A percentile compares a stretch with the other conserved stretches of the same genome.
phyloP scores from a whole-genome alignment of 2,329 filamentous ascomycete species.

The Exserohilum turcica region DNA sequence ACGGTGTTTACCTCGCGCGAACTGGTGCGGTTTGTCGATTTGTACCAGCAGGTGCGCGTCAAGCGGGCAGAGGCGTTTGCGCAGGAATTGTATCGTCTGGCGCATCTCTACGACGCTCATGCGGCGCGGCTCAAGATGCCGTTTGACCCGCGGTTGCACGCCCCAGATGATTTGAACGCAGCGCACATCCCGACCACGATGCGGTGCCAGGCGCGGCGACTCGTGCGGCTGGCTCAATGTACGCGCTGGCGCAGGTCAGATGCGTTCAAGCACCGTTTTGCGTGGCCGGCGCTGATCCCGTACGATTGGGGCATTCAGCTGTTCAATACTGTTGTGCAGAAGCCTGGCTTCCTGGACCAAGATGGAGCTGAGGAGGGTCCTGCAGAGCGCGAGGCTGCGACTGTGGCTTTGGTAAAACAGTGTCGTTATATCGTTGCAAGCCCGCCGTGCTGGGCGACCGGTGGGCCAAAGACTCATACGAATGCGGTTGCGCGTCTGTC shows the following conservation, averaged over 20 bases:
- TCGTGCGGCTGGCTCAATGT: not conserved
- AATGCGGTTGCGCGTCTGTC: not conserved
- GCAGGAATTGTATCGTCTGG: slow-evolving; percentile 5
- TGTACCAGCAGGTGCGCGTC: slow-evolving; percentile 6
- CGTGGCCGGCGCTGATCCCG: slow-evolving; percentile 13
- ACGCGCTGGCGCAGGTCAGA: not conserved
- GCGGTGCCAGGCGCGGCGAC: not conserved
- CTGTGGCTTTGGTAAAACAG: not conserved
- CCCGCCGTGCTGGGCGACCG: not conserved
- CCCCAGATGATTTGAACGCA: not conserved
- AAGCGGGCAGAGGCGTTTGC: slow-evolving; percentile 10
- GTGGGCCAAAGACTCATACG: not conserved
- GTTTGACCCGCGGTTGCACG: slow-evolving; percentile 7
- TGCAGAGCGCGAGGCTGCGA: not conserved
- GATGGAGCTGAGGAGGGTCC: not conserved
- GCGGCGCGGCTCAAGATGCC: slow-evolving; percentile 13
- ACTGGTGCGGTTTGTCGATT: slow-evolving; percentile 1
- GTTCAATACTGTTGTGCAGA: not conserved
- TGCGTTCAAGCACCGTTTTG: slow-evolving; percentile 3
- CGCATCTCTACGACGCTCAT: slow-evolving; percentile 12
- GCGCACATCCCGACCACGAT: slow-evolving; percentile 4
- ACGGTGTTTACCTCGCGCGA: not conserved
- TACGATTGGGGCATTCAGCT: slow-evolving; percentile 12
- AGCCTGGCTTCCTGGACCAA: not conserved
- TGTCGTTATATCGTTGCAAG: not conserved